Percentiles rank a stretch among this genome's conserved stretches.
phyloP scores from a whole-genome alignment of 768 basidiomycete genomes.

The Leccinum disarticulatum region DNA sequence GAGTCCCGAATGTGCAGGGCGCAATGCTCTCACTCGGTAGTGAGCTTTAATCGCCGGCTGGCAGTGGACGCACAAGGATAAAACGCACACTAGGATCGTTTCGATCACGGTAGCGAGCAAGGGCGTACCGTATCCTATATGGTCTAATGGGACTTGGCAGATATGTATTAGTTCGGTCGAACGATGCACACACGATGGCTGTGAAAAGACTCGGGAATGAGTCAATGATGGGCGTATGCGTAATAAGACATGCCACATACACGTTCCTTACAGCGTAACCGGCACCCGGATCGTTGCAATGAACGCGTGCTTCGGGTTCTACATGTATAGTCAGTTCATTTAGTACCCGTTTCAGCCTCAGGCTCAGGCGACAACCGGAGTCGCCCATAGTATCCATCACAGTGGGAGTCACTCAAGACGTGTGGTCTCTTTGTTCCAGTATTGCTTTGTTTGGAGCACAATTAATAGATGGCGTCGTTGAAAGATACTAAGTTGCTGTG shows the following conservation, averaged over 20 bases:
- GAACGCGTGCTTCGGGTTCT: slow-evolving; percentile 14
- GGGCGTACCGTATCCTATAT: background rate
- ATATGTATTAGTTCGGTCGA: slow-evolving; percentile 4
- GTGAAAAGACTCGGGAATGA: background rate
- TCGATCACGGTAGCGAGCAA: background rate
- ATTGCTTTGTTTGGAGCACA: background rate
- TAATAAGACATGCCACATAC: slow-evolving; percentile 17
- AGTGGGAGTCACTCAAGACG: no score
- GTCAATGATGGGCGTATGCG: background rate
- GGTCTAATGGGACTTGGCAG: background rate
- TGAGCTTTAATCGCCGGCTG: background rate
- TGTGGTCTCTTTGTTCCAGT: background rate
- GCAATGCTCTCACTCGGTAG: background rate
- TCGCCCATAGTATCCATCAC: no score
- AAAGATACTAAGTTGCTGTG: no score
- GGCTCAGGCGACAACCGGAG: no score
- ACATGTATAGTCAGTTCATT: background rate
- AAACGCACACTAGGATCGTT: background rate
- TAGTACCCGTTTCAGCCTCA: slow-evolving; percentile 3
- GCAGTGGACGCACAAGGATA: background rate
- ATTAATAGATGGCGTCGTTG: no score
- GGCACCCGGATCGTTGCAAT: background rate
- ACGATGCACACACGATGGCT: background rate
- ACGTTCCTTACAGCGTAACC: slow-evolving; percentile 1
- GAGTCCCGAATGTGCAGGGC: background rate